Evolutionary conservation across 305 asterid genomes (phyloP).

Genomic region (Plantago lanceolata): DNA sequence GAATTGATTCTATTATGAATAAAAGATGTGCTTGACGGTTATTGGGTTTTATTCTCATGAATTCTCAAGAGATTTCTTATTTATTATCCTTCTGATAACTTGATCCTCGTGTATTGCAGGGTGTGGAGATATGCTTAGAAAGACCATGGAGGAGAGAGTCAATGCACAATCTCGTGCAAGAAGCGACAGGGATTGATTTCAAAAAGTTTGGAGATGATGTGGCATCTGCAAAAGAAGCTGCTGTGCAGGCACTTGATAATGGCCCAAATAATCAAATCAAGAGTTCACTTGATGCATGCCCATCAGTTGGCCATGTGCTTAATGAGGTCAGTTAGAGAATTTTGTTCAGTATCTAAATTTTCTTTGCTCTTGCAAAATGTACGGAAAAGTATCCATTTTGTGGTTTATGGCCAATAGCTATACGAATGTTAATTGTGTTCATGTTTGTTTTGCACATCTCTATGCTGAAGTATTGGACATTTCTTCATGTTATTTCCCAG

Average conservation of each 20-base stretch:
- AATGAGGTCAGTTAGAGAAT: conserved; percentile 60
- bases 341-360: conserved; percentile 14
- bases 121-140: conserved; percentile 78
- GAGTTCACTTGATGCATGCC: conserved; percentile 65
- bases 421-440: not conserved
- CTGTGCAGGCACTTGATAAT: conserved; percentile 38
- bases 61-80: conserved; percentile 1
- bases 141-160: conserved; percentile 99
- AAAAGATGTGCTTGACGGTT: too few relatives aligned
- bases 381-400: conserved; percentile 9
- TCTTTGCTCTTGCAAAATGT: not conserved
- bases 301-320: conserved; percentile 76
- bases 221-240: conserved; percentile 56
- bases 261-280: conserved; percentile 37
- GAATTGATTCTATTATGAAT: conserved; percentile 3
- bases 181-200: conserved; percentile 82
- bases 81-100: conserved; percentile 5
- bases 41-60: conserved; percentile 13
- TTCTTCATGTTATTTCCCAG: conserved; percentile 36
- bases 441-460: conserved; percentile 1
- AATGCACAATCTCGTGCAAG: conserved; percentile 94
- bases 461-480: conserved; percentile 15
- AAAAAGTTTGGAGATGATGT: conserved; percentile 53
- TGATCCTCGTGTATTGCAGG: conserved; percentile 38
- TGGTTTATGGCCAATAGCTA: conserved; percentile 9